Conservation (phyloP, 192 early-diverging fungal genomes). For the Backusella westeae region DNA sequence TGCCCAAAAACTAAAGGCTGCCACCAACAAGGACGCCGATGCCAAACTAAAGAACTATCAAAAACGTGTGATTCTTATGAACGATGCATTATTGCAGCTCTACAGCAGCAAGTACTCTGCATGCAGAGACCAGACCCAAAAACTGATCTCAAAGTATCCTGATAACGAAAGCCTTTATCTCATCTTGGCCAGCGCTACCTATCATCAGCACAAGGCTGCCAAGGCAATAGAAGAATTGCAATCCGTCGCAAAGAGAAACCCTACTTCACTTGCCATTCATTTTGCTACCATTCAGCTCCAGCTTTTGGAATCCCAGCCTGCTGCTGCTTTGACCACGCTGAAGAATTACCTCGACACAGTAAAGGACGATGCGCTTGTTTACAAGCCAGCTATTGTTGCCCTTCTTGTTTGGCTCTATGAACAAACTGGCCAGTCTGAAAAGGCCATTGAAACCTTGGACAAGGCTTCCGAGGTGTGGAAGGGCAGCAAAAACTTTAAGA, state of each 20-base stretch:
- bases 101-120: constrained; percentile 54
- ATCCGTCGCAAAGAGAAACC: constrained; percentile 35
- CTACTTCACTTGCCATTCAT: constrained; percentile 49
- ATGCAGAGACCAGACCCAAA: constrained; percentile 50
- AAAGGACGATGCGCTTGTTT: constrained; percentile 31
- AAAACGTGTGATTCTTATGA: constrained; percentile 58
- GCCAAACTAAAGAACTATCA: constrained; percentile 58
- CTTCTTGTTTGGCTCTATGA: constrained; percentile 72
- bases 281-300: constrained; percentile 65
- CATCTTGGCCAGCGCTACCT: constrained; percentile 53
- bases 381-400: constrained; percentile 65
- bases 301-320: constrained; percentile 46
- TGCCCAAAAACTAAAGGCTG: constrained; percentile 50
- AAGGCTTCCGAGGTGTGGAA: constrained; percentile 62
- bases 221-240: constrained; percentile 59
- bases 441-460: constrained; percentile 55
- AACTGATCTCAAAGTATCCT: constrained; percentile 56
- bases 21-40: constrained; percentile 53
- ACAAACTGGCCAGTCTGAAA: constrained; percentile 56
- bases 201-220: constrained; percentile 52
- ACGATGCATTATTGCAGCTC: constrained; percentile 57
- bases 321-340: constrained; percentile 48
- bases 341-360: constrained; percentile 39
- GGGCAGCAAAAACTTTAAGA: constrained; percentile 21
- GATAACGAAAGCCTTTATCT: constrained; percentile 58